Base-by-base conservation (phyloP, 202 grass and related monocot genomes). In the Cymbopogon flexuosus region DNA sequence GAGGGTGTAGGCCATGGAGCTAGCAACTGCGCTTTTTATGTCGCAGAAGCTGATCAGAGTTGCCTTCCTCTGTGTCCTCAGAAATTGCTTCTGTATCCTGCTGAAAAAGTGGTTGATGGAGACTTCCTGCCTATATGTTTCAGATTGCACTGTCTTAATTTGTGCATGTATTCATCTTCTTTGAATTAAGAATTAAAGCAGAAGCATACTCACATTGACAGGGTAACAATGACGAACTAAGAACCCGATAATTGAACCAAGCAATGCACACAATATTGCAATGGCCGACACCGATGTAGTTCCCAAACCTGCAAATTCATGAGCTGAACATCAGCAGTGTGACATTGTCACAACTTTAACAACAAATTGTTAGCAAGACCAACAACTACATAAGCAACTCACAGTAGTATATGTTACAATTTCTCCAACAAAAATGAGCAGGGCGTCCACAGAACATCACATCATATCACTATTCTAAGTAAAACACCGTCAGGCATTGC, bases 41-140 rank as follows among this genome's bases (percentile, higher is more conserved):
- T 68, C 87, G 87, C 78, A 94, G 84, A 80, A 94, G 81, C 64
- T 76, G 69, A 89, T 91, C 92, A 81, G 87, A 54, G 84, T 56
- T 24, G 29, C 59, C 81, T 22, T 87, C 87, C 73, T 87, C 89
- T 69, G 81, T 45, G 69, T 84, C 80, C 40, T 94, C 88, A 31
- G 68, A 87, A 45, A 88, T 24, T 77, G 89, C 19, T 70, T 87
- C 89, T n/a, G 62, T 63, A 83, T 87, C 87, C 70, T 85, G 82
- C n/a, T 91, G 87, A 89, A 84, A 79, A 73, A 87, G 74, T 7
- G 57, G 82, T 67, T 89, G 89, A 81, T 82, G 81, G 77, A 83
- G 87, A 85, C 31, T 85, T 81, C 92, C 89, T 91, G 92, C 83
- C 89, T 94, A 94, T 66, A 94, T 80, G 81, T 76, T 86, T 82